Base-by-base conservation (phyloP, 805 yeast species). In the Monosporozyma unispora region DNA sequence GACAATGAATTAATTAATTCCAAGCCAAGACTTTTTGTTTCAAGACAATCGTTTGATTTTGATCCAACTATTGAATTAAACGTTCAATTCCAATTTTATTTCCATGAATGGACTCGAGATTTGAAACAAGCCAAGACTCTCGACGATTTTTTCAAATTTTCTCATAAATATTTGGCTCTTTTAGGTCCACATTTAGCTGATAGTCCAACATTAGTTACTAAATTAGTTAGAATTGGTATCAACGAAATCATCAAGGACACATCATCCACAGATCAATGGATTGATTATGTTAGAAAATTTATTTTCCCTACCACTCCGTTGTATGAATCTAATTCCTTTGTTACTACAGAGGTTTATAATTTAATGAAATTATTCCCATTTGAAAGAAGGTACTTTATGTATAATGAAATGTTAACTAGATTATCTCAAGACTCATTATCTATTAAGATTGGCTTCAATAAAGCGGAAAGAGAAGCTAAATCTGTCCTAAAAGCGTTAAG, bases 401-500 rank as follows among this genome's bases (percentile, higher is more conserved):
- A 90, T 62, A 93, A 95, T 37, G 96, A 89, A 56, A 74, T 87
- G 61, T 72, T 77, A 47, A 76, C 74, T 33, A 79, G 76, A 3
- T 63, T 79, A 3, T 71, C 82, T 3, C 84, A 84, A 57, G 78
- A 74, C 50, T 70, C 75, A 49, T 71, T 79, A 0, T 70, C 71
- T 18, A 71, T 86, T 5, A 82, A 80, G 53, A 67, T 81, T 25
- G 80, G 82, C 4, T 77, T 78, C 49, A 77, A 78, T 14, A 78
- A 72, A 50, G 84, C 95, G 0, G 93, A 84, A 60, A 87, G 85
- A 61, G 79, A 83, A 37, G 86, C 96, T 0, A 87, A 83, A 58
- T 82, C 81, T 60, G 74, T 82, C 2, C 68, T 91, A 54, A 90
- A 91, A 61, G 73, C 96, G 50, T 71, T 91, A 23, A 87, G 96